Conservation (phyloP, 2,329 filamentous ascomycete genomes). For the Neonectria ditissima region DNA sequence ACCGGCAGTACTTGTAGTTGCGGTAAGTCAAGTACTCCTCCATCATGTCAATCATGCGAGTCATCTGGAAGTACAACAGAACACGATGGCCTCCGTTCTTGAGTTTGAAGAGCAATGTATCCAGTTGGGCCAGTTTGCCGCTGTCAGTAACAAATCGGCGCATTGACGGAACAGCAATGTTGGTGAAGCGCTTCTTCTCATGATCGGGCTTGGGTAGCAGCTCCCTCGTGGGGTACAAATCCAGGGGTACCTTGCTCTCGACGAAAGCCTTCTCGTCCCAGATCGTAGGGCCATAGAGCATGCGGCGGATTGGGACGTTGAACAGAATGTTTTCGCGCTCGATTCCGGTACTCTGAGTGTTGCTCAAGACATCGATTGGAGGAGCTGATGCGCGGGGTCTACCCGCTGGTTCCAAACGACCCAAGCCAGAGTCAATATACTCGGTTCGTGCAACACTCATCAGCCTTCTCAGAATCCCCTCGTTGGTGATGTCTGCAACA, state of each 20-base stretch:
- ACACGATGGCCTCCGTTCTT: slow-evolving; percentile 95
- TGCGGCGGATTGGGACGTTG: slow-evolving; percentile 79
- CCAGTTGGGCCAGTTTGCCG: slow-evolving; percentile 92
- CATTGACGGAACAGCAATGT: slow-evolving; percentile 96
- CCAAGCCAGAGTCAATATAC: slow-evolving; percentile 78
- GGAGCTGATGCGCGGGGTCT: slow-evolving; percentile 85
- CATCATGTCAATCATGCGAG: slow-evolving; percentile 99
- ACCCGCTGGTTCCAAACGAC: slow-evolving; percentile 83
- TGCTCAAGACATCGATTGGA: slow-evolving; percentile 83
- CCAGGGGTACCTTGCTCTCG: slow-evolving; percentile 75
- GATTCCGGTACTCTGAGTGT: slow-evolving; percentile 70
- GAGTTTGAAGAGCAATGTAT: slow-evolving; percentile 86
- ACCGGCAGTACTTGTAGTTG: slow-evolving; percentile 97
- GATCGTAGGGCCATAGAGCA: slow-evolving; percentile 75
- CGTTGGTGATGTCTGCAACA: slow-evolving; percentile 75
- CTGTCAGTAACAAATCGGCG: slow-evolving; percentile 97
- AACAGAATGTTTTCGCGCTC: slow-evolving; percentile 84
- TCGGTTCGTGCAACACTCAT: slow-evolving; percentile 80
- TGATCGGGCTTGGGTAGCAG: slow-evolving; percentile 84
- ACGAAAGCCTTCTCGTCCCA: slow-evolving; percentile 80
- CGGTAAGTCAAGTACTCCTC: slow-evolving; percentile 98
- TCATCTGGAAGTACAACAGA: slow-evolving; percentile 99
- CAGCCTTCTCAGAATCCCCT: slow-evolving; percentile 79
- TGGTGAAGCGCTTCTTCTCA: slow-evolving; percentile 85
- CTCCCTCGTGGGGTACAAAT: slow-evolving; percentile 70